Percentiles rank a stretch among this genome's conserved stretches.
Conservation (phyloP, 352 stramenopile species). For the Thalassiosira livingstoniorum region DNA sequence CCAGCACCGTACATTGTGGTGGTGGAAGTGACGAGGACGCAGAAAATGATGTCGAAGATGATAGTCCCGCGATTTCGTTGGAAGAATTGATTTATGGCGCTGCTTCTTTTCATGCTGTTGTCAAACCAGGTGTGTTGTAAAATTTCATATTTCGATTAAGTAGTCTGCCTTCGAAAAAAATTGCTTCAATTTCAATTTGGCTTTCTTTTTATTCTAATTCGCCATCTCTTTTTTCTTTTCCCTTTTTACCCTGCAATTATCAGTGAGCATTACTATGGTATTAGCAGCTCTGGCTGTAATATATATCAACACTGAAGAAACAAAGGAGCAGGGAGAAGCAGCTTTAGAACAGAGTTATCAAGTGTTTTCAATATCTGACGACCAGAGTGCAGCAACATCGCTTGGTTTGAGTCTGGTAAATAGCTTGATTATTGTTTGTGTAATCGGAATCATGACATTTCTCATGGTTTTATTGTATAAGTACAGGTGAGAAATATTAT, state of each 20-base stretch:
- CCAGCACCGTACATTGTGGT: too few species aligned
- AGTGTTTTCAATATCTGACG: constrained; percentile 53
- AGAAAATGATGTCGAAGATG: constrained; percentile 7
- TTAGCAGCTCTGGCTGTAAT: constrained; percentile 70
- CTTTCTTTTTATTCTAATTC: constrained; percentile 13
- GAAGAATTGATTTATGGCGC: constrained; percentile 72
- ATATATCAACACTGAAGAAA: constrained; percentile 78
- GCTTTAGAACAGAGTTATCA: constrained; percentile 67
- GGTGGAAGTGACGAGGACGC: background rate
- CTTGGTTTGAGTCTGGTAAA: constrained; percentile 68
- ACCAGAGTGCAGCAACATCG: constrained; percentile 20
- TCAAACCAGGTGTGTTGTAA: constrained; percentile 41
- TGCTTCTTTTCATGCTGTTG: constrained; percentile 70
- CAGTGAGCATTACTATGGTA: constrained; percentile 81
- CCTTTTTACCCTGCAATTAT: constrained; percentile 2
- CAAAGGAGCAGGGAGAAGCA: constrained; percentile 58
- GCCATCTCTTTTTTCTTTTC: background rate
- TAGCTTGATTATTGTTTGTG: constrained; percentile 77
- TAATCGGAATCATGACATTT: constrained; percentile 85
- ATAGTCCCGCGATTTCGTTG: constrained; percentile 37
- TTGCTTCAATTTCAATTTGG: background rate
- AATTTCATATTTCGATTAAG: background rate
- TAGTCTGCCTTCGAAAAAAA: background rate
- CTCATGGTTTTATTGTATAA: constrained; percentile 87
- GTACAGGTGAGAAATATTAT: constrained; percentile 84